Percentiles rank a stretch among this genome's conserved stretches.
Conservation (phyloP, 23 red algal genomes). For the Gracilaria gracilis region DNA sequence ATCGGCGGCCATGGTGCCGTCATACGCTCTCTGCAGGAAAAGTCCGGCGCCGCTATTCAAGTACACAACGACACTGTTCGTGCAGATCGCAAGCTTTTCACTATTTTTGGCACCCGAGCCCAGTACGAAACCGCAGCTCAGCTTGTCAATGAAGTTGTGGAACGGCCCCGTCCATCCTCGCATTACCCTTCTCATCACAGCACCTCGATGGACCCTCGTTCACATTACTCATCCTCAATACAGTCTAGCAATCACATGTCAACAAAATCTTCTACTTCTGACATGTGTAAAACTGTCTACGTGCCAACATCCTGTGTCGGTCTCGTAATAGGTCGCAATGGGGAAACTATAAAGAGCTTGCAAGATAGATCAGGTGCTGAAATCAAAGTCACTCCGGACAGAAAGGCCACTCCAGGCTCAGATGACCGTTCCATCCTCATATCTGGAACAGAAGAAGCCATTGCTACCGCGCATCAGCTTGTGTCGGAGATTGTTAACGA, state of each 20-base stretch:
- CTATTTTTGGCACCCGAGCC: slow-evolving; percentile 75
- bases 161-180: slow-evolving; percentile 52
- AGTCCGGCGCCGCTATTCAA: slow-evolving; percentile 83
- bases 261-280: slow-evolving; percentile 39
- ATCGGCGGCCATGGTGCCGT: slow-evolving; percentile 89
- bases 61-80: slow-evolving; percentile 90
- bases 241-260: slow-evolving; percentile 47
- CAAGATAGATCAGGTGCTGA: slow-evolving; percentile 89
- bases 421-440: slow-evolving; percentile 80
- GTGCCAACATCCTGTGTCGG: slow-evolving; percentile 88
- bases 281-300: slow-evolving; percentile 82
- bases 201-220: slow-evolving; percentile 20
- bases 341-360: slow-evolving; percentile 89
- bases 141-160: slow-evolving; percentile 82
- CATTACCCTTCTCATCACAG: slow-evolving; percentile 31
- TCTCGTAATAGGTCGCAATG: slow-evolving; percentile 90
- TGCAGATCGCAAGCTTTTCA: slow-evolving; percentile 84
- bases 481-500: slow-evolving; percentile 86
- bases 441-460: slow-evolving; percentile 73
- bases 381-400: slow-evolving; percentile 92
- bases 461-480: slow-evolving; percentile 79
- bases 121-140: slow-evolving; percentile 66
- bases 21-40: slow-evolving; percentile 84
- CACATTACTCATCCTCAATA: slow-evolving; percentile 8
- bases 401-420: slow-evolving; percentile 59